Percentiles rank a stretch among this genome's conserved stretches.
phyloP scores from a whole-genome alignment of 305 asterid genomes.

The Fraxinus albicans region DNA sequence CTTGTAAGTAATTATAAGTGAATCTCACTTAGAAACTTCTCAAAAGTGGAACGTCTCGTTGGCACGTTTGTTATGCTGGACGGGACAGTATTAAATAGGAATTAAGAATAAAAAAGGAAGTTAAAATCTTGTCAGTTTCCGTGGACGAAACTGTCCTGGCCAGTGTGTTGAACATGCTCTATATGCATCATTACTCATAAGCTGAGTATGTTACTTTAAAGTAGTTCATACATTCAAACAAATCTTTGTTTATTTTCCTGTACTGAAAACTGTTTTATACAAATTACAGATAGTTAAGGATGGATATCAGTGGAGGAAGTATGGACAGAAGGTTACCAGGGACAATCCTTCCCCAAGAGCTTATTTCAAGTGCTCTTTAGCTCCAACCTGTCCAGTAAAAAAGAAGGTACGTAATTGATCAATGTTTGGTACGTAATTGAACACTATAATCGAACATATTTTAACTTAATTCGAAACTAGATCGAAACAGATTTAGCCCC shows the following conservation, averaged over 20 bases:
- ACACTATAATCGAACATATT: background rate
- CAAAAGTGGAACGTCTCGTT: background rate
- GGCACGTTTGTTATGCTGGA: background rate
- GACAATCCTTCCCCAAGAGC: slow-evolving; percentile 86
- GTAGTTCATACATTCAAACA: background rate
- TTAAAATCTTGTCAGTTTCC: background rate
- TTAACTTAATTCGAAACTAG: background rate
- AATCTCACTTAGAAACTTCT: background rate
- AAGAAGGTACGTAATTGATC: slow-evolving; percentile 49
- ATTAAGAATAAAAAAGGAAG: background rate
- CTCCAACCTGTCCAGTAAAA: slow-evolving; percentile 70
- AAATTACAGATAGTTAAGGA: slow-evolving; percentile 63
- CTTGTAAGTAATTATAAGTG: slow-evolving; percentile 54
- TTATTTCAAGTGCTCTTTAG: slow-evolving; percentile 75
- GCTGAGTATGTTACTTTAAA: background rate
- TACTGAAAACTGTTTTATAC: slow-evolving; percentile 4
- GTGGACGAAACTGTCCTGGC: background rate
- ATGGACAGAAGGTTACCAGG: slow-evolving; percentile 77
- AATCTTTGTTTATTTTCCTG: background rate
- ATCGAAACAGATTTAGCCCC: background rate
- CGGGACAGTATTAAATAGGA: background rate
- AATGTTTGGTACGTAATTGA: background rate
- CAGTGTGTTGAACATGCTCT: background rate
- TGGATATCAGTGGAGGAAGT: slow-evolving; percentile 81
- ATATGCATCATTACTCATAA: background rate